A percentile compares a stretch with the other conserved stretches of the same genome.
These are phyloP conservation scores for Pseudopithomyces maydicus DNA, from an alignment of 2,329 filamentous ascomycete species.

Conservation along the genomic window DNA sequence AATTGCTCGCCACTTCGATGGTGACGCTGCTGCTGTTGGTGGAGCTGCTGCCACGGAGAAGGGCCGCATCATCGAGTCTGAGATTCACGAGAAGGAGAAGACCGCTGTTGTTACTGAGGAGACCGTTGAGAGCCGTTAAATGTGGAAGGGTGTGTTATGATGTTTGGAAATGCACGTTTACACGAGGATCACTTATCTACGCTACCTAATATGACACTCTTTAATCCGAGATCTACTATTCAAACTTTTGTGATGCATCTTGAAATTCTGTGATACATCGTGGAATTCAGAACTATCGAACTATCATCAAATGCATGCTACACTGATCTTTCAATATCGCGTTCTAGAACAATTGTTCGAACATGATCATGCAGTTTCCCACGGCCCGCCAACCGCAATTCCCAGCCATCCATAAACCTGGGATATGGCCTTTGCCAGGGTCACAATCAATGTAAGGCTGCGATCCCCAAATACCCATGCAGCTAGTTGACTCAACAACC, in stretches of 20 bases:
- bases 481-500: background rate
- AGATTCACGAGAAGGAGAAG: slow-evolving; percentile 24
- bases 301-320: too few relatives aligned
- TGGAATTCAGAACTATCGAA: background rate
- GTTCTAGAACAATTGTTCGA: background rate
- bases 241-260: background rate
- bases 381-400: background rate
- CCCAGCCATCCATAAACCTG: background rate
- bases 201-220: background rate
- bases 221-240: background rate
- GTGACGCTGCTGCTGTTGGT: slow-evolving; percentile 46
- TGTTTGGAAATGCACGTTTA: background rate
- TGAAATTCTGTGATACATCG: background rate
- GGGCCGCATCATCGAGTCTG: slow-evolving; percentile 23
- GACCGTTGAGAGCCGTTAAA: slow-evolving; percentile 6
- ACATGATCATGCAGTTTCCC: background rate
- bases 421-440: background rate
- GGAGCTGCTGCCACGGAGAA: slow-evolving; percentile 44
- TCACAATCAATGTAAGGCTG: background rate
- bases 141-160: background rate
- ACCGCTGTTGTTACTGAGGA: slow-evolving; percentile 18
- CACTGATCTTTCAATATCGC: too few relatives aligned
- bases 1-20: slow-evolving; percentile 30
- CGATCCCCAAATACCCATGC: background rate
- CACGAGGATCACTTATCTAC: background rate